Conservation (phyloP, 331 rosid genomes). For the Telfairia occidentalis region DNA sequence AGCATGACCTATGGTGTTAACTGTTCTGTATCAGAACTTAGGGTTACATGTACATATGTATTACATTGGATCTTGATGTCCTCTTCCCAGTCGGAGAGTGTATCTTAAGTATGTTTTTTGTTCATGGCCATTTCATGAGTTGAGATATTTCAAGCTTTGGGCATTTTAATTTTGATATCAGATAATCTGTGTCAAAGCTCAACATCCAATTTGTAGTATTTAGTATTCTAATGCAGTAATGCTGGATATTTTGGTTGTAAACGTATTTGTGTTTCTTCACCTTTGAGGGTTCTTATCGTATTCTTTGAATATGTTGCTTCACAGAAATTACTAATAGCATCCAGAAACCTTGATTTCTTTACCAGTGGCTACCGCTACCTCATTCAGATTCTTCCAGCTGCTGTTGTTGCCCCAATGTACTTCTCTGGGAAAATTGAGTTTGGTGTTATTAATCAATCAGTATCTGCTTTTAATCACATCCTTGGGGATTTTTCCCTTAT, state of each 20-base stretch:
- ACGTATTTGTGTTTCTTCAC: neutral
- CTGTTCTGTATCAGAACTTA: neutral
- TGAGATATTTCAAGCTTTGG: neutral
- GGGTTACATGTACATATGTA: neutral
- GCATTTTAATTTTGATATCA: neutral
- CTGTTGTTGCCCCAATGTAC: slow-evolving; percentile 94
- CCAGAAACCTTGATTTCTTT: slow-evolving; percentile 85
- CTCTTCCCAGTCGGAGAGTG: neutral
- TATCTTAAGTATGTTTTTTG: neutral
- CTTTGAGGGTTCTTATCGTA: neutral
- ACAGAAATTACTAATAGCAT: slow-evolving; percentile 76
- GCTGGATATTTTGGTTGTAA: neutral
- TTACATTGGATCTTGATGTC: neutral
- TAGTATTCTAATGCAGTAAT: neutral
- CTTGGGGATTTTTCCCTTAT: slow-evolving; percentile 85
- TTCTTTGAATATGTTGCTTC: slow-evolving; percentile 13
- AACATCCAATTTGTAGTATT: neutral
- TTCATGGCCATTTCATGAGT: neutral
- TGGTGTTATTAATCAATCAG: slow-evolving; percentile 92
- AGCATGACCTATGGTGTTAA: too few relatives aligned
- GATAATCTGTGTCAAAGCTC: neutral
- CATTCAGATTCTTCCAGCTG: slow-evolving; percentile 97
- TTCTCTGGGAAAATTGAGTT: slow-evolving; percentile 89
- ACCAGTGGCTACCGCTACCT: slow-evolving; percentile 81
- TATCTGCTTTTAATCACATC: slow-evolving; percentile 91